phyloP scores from a whole-genome alignment of 768 basidiomycete genomes.

The Holtermanniella nyarrowii region DNA sequence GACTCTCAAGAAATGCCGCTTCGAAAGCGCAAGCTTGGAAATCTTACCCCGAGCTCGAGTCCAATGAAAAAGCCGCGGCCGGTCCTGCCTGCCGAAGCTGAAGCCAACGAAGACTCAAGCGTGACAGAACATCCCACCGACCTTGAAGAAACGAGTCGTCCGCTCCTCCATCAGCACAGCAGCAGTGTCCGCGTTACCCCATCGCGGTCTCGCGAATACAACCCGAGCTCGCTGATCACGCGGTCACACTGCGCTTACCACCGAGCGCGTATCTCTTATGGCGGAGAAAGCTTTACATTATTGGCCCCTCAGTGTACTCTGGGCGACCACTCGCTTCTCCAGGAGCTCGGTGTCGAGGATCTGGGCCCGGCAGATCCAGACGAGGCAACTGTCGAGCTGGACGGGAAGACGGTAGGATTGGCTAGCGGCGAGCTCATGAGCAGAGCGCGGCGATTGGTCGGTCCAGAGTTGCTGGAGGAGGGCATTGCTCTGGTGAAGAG shows the following conservation, averaged over 20 bases:
- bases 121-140: too few relatives aligned
- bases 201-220: too few relatives aligned
- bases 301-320: slow-evolving; percentile 29
- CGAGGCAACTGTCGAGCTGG: slow-evolving; percentile 17
- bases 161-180: too few relatives aligned
- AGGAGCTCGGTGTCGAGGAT: slow-evolving; percentile 14
- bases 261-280: slow-evolving; percentile 17
- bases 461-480: slow-evolving; percentile 19
- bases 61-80: too few relatives aligned
- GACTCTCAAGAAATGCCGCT: too few relatives aligned
- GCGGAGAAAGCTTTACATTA: slow-evolving; percentile 16
- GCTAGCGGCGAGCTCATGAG: slow-evolving; percentile 11
- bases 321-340: slow-evolving; percentile 12
- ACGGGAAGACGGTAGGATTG: slow-evolving; percentile 6
- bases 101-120: too few relatives aligned
- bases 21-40: too few relatives aligned
- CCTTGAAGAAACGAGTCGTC: too few relatives aligned
- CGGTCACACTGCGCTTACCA: slow-evolving; percentile 36
- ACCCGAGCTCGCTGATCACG: too few relatives aligned
- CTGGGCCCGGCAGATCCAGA: slow-evolving; percentile 17
- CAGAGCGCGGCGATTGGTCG: slow-evolving; percentile 24
- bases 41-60: too few relatives aligned
- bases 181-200: too few relatives aligned
- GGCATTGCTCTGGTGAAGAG: slow-evolving; percentile 16
- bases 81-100: too few relatives aligned